A percentile compares a stretch with the other conserved stretches of the same genome.
These are phyloP conservation scores for Paecilomyces dactylethromorphus DNA, from an alignment of 2,329 filamentous ascomycete species.

Conservation along the genomic window DNA sequence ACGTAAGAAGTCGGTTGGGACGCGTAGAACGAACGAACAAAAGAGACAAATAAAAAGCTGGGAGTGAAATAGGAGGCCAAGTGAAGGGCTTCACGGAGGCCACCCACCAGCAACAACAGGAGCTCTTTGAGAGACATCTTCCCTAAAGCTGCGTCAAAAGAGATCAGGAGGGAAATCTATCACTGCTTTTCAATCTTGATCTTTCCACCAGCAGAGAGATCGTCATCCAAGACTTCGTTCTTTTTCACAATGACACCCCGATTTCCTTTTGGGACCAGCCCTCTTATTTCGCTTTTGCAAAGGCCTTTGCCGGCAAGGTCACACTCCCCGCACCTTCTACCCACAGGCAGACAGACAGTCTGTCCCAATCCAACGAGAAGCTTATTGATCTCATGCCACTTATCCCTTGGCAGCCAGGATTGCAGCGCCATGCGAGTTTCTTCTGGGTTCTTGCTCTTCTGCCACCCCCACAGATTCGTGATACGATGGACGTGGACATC, in stretches of 20 bases:
- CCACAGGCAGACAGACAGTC: constrained; percentile 75
- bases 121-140: neutral
- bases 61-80: neutral
- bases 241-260: constrained; percentile 30
- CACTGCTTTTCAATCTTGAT: neutral
- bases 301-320: constrained; percentile 68
- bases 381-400: constrained; percentile 89
- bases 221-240: neutral
- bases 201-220: neutral
- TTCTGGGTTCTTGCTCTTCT: constrained; percentile 73
- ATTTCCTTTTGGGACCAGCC: constrained; percentile 54
- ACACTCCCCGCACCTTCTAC: constrained; percentile 77
- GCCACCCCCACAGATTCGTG: constrained; percentile 91
- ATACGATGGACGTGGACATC: constrained; percentile 95
- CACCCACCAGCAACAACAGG: neutral
- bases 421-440: constrained; percentile 71
- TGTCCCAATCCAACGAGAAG: constrained; percentile 84
- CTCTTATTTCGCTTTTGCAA: constrained; percentile 65
- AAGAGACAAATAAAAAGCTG: neutral
- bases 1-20: neutral
- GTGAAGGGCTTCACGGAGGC: neutral
- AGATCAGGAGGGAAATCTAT: neutral
- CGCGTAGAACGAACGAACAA: neutral
- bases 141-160: neutral
- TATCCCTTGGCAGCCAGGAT: constrained; percentile 74